A percentile compares a stretch with the other conserved stretches of the same genome.
phyloP scores from a whole-genome alignment of 768 basidiomycete genomes.

The Roridomyces roridus region DNA sequence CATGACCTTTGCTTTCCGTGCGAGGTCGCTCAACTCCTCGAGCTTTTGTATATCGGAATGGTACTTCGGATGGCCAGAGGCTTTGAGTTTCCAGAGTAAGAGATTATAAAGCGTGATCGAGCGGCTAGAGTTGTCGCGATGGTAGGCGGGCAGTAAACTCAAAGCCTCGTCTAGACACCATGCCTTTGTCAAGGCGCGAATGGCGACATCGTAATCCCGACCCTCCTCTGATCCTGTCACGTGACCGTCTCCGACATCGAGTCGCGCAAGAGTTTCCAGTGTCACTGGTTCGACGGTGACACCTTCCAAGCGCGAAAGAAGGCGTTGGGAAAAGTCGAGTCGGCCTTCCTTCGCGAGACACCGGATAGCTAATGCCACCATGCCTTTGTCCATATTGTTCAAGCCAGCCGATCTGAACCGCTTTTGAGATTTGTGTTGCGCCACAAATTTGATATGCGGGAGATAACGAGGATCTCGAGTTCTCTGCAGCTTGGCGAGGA shows the following conservation, averaged over 20 bases:
- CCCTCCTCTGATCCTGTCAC: not conserved
- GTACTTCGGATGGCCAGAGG: conserved; percentile 8
- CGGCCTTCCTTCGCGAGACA: conserved; percentile 12
- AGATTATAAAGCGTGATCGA: not conserved
- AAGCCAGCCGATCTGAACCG: not conserved
- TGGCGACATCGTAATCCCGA: not conserved
- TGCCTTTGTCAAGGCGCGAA: conserved; percentile 10
- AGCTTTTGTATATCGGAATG: not conserved
- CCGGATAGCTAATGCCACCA: conserved; percentile 5
- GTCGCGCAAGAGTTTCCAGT: conserved; percentile 3
- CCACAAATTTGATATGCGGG: conserved; percentile 15
- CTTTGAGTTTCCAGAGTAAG: conserved; percentile 10
- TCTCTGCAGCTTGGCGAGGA: conserved; percentile 32
- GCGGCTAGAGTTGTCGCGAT: not conserved
- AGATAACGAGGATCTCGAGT: conserved; percentile 9
- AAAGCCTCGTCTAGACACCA: conserved; percentile 21
- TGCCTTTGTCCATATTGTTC: conserved; percentile 1
- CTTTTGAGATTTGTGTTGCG: conserved; percentile 8
- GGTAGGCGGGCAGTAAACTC: conserved; percentile 6
- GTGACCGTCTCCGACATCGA: not conserved
- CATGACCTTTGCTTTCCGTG: not conserved
- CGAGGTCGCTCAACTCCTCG: not conserved
- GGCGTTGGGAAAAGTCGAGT: conserved; percentile 6
- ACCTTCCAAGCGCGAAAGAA: conserved; percentile 9
- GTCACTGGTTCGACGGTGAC: not conserved